Evolutionary conservation across 257 asterid species (phyloP).

Genomic region (Echium plantagineum): DNA sequence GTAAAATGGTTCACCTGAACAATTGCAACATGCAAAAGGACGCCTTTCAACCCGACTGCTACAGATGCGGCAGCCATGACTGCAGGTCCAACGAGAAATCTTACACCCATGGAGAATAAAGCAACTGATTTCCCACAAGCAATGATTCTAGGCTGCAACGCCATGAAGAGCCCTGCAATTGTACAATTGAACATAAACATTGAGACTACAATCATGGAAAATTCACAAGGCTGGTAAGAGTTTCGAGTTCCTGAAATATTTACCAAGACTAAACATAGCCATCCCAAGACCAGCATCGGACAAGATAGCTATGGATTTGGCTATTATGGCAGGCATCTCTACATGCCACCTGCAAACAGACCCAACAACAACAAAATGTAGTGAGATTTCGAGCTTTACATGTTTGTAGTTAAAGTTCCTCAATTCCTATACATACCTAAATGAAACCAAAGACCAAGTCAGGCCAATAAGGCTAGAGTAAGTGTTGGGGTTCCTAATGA

Average conservation of each 20-base stretch:
- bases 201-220: too few species aligned
- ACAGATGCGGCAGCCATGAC: slow-evolving; percentile 43
- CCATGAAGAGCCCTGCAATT: slow-evolving; percentile 39
- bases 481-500: slow-evolving; percentile 37
- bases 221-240: too few species aligned
- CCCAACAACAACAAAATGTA: neutral
- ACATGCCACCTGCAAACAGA: slow-evolving; percentile 27
- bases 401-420: neutral
- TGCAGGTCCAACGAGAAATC: slow-evolving; percentile 38
- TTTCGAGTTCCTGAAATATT: neutral
- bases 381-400: neutral
- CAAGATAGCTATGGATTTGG: slow-evolving; percentile 32
- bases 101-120: slow-evolving; percentile 28
- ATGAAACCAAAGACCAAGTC: slow-evolving; percentile 33
- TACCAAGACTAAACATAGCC: slow-evolving; percentile 49
- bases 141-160: slow-evolving; percentile 34
- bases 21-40: slow-evolving; percentile 27
- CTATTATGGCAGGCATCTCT: slow-evolving; percentile 35
- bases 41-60: slow-evolving; percentile 32
- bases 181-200: too few species aligned
- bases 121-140: slow-evolving; percentile 39
- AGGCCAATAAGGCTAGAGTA: slow-evolving; percentile 35
- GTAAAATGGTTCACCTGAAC: slow-evolving; percentile 21
- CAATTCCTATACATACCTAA: slow-evolving; percentile 16
- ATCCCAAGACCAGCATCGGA: slow-evolving; percentile 46